Evolutionary conservation across 176 grass and related monocot genomes (phyloP).

Genomic region (Cenchrus fungigraminus): DNA sequence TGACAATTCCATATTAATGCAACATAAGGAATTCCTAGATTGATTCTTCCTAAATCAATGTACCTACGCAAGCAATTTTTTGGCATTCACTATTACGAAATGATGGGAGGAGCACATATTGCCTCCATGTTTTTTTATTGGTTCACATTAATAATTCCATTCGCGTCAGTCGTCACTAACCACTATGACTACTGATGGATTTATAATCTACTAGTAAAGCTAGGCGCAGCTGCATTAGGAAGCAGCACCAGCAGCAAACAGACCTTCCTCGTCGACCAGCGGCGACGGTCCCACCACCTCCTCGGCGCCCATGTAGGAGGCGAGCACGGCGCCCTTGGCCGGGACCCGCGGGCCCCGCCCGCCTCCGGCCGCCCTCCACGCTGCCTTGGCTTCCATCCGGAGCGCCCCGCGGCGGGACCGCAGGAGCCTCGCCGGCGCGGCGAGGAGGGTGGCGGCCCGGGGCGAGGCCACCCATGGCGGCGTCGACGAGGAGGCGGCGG

Average conservation of each 20-base stretch:
- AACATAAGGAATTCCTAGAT: neutral
- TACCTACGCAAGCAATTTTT: constrained; percentile 2
- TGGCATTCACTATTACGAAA: neutral
- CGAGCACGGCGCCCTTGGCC: constrained; percentile 69
- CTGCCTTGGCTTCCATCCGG: constrained; percentile 45
- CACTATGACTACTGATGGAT: neutral
- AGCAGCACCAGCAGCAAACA: neutral
- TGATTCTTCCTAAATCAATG: neutral
- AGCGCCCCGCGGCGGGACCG: constrained; percentile 42
- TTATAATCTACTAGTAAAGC: neutral
- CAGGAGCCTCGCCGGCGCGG: constrained; percentile 35
- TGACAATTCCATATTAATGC: neutral
- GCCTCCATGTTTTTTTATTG: neutral
- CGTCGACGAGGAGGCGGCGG: neutral
- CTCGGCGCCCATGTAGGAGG: constrained; percentile 82
- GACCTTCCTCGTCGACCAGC: constrained; percentile 73
- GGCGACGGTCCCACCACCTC: constrained; percentile 72
- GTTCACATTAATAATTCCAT: neutral
- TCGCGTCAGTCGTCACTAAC: neutral
- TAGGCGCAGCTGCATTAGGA: neutral
- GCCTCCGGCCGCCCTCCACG: constrained; percentile 44
- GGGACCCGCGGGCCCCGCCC: constrained; percentile 32
- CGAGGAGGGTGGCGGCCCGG: constrained; percentile 51
- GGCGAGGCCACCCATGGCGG: constrained; percentile 37
- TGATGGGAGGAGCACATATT: neutral